Conservation (phyloP, 1,139 yeast genomes). For the Scheffersomyces insectosa region DNA sequence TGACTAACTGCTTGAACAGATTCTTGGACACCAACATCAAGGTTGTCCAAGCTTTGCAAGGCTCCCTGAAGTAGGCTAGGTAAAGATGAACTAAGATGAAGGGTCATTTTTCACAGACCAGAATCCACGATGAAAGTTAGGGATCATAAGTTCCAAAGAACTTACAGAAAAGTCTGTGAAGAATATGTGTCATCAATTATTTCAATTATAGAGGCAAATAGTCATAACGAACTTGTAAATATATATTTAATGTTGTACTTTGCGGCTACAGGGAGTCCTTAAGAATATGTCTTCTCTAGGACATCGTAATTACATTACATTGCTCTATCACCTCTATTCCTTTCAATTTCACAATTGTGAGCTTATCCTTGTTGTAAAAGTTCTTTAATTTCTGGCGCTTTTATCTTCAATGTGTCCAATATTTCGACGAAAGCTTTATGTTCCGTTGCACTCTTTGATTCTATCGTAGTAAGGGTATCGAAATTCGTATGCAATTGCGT, state of each 20-base stretch:
- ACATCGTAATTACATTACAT: background rate
- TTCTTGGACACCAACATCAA: slow-evolving; percentile 86
- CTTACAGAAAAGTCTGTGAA: too few relatives aligned
- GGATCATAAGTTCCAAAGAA: background rate
- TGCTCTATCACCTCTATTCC: background rate
- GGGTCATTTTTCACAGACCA: background rate
- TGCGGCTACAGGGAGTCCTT: background rate
- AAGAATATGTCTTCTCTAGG: too few relatives aligned
- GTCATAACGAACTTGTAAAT: slow-evolving; percentile 1
- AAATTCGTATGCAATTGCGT: too few relatives aligned
- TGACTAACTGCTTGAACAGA: slow-evolving; percentile 79
- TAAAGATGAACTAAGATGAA: background rate
- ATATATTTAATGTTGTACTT: background rate
- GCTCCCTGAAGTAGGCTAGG: slow-evolving; percentile 23
- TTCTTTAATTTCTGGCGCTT: background rate
- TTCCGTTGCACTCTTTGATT: too few relatives aligned
- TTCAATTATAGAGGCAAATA: background rate
- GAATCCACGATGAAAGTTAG: background rate
- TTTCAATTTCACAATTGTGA: background rate
- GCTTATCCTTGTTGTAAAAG: background rate
- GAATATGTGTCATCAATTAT: too few relatives aligned
- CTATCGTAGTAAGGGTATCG: too few relatives aligned
- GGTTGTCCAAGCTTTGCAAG: slow-evolving; percentile 63
- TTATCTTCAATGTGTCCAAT: background rate
- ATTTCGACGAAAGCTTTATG: background rate